Evolutionary conservation across 208 protist genomes (phyloP), one percentile per base, ranked within the genome.

Genomic region (Angomonas ambiguus): DNA sequence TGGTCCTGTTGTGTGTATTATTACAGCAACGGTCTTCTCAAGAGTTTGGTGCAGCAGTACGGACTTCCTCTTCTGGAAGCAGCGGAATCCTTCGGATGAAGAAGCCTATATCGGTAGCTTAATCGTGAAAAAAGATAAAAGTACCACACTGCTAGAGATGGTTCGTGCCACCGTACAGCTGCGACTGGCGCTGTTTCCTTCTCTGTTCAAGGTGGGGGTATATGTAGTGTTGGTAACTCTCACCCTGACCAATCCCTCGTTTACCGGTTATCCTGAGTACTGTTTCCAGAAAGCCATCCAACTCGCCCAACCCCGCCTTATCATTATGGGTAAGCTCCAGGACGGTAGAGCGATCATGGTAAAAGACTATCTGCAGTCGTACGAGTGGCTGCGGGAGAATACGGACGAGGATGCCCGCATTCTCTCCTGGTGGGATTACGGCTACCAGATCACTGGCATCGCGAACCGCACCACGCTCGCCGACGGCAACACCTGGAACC

Each of bases 401-500:
- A 99, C 98, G 0, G 67, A 90, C 0, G 53, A 72, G 10, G 87
- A 99, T 65, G 94, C 97, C 22, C 83, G 82, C 57, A 70, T 99
- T 16, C 95, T 99, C 84, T 77, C 90, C 1, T 99, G 98, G 98
- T 99, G 98, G 98, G 98, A 99, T 83, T 99, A 99, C 74, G 98
- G 98, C 51, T 99, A 99, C 79, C 98, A 99, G 77, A 93, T 99
- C 67, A 94, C 92, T 1, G 92, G 82, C 45, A 98, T 99, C 80
- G 96, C 88, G 30, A 98, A 98, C 69, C 72, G 98, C 60, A 99
- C 93, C 11, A 83, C 92, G 22, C 74, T 99, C 28, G 97, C 98
- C n/a, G 97, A 99, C 80, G 98, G 98, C 75, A 99, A 99, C 92
- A 99, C 98, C 2, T 99, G 97, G 96, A 99, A 99, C 77, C 98